Evolutionary conservation across 1,284 basidiomycete species (phyloP), one percentile per base, ranked within the genome.

Genomic region (Heterobasidion irregulare): DNA sequence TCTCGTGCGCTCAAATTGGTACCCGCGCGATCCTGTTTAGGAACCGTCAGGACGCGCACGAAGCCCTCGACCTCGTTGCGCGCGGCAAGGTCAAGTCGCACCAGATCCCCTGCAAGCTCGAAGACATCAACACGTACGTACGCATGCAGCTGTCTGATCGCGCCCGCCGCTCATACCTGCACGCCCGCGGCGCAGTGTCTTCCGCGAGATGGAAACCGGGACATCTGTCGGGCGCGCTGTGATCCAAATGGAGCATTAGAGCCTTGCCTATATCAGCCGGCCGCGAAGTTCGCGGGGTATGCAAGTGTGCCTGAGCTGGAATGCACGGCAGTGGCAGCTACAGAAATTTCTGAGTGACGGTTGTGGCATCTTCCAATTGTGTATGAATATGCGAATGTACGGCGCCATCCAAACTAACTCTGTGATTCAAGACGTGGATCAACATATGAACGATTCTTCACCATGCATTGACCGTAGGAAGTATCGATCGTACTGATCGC

Each of bases 41-140:
- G 34, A 76, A 72, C 57, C 75, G 82, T 50, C 82, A 84, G 63
- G 87, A 89, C 60, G 76, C 78, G 16, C 70, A 76, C 46, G 86
- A 90, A 66, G 82, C 85, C 2, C 69, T 90, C 33, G 75, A 77
- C 13, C 73, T 89, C 55, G 86, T 80, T 8, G 81, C 81, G 0
- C 67, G 71, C 12, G 84, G 85, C 7, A 83, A 84, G 60, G 82
- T 89, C 52, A 78, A 75, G 65, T 80, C 78, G 58, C 71, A 75
- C 50, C 78, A 74, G 61, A 70, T 75, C 57, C 65, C 79, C 32
- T 70, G 72, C 58, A 68, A 70, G 4, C 69, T 86, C 47, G 70
- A 71, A 6, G 74, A 79, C 48, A 64, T 88, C 53, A 77, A 80
- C 56, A 59, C 65, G 76, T 80, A 57, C 48, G 74, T 64, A 41